Evolutionary conservation across 371 early-diverging fungal species (phyloP).

Genomic region (Rhizomucor pusillus): DNA sequence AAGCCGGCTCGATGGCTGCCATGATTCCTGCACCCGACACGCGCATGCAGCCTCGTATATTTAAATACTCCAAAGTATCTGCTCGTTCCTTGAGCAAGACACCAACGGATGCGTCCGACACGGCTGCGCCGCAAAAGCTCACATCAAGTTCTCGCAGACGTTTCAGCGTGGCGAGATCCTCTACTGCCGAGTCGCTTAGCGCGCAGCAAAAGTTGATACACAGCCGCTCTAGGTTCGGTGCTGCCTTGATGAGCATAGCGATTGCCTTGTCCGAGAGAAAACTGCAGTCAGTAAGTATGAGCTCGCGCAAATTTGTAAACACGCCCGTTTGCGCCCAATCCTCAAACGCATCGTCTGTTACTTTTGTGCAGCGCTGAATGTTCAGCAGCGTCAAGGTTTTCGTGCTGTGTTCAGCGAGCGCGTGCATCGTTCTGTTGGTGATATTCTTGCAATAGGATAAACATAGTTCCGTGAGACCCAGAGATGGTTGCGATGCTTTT

Average conservation of each 20-base stretch:
- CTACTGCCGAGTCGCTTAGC: slow-evolving; percentile 63
- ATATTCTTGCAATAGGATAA: slow-evolving; percentile 81
- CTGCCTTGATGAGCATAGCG: slow-evolving; percentile 44
- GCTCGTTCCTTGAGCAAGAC: slow-evolving; percentile 25
- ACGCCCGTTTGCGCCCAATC: slow-evolving; percentile 33
- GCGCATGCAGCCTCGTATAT: slow-evolving; percentile 59
- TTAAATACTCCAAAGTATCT: slow-evolving; percentile 5
- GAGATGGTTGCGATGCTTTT: slow-evolving; percentile 5
- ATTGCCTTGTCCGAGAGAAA: slow-evolving; percentile 75
- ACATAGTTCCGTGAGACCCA: slow-evolving; percentile 35
- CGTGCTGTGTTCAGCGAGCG: slow-evolving; percentile 34
- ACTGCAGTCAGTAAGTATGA: slow-evolving; percentile 75
- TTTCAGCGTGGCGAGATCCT: slow-evolving; percentile 41
- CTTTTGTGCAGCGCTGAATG: slow-evolving; percentile 77
- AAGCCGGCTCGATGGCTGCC: slow-evolving; percentile 14
- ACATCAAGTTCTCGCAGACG: slow-evolving; percentile 58
- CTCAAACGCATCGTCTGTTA: slow-evolving; percentile 66
- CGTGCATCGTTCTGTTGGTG: slow-evolving; percentile 56
- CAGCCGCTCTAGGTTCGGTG: slow-evolving; percentile 54
- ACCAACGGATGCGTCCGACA: slow-evolving; percentile 62
- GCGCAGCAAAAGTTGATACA: slow-evolving; percentile 82
- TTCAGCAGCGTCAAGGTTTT: slow-evolving; percentile 51
- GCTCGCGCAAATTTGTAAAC: slow-evolving; percentile 33
- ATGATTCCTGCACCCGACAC: slow-evolving; percentile 54
- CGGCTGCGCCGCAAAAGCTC: slow-evolving; percentile 76